These are phyloP conservation scores for Hura crepitans DNA, from an alignment of 441 rosid genomes.

Conservation along the genomic window DNA sequence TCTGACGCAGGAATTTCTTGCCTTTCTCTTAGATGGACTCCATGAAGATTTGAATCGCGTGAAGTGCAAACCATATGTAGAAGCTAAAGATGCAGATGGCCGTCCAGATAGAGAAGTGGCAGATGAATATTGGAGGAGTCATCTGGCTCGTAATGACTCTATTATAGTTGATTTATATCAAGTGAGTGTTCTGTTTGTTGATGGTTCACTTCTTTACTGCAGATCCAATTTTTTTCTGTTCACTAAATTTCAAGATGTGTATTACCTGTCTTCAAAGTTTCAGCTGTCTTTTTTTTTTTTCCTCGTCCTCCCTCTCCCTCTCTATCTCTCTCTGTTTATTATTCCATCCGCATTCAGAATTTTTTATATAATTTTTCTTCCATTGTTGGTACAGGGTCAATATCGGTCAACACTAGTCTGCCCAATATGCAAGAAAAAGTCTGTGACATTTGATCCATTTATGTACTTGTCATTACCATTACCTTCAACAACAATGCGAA, in stretches of 20 bases:
- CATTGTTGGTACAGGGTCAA: slow-evolving; percentile 51
- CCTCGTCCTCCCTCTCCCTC: no score
- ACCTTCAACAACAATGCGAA: slow-evolving; percentile 61
- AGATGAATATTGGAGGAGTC: slow-evolving; percentile 59
- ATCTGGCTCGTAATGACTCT: slow-evolving; percentile 57
- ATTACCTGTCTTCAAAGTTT: neutral
- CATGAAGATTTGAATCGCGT: slow-evolving; percentile 78
- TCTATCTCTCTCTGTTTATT: neutral
- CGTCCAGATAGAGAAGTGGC: slow-evolving; percentile 54
- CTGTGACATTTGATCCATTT: slow-evolving; percentile 71
- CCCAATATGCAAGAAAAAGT: slow-evolving; percentile 57
- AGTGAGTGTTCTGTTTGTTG: slow-evolving; percentile 34
- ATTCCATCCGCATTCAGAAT: neutral
- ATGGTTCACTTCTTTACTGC: neutral
- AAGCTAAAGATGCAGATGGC: slow-evolving; percentile 53
- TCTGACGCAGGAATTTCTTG: slow-evolving; percentile 52
- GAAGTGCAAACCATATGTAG: slow-evolving; percentile 58
- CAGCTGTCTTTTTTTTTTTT: neutral
- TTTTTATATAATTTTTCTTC: neutral
- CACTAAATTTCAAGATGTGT: neutral
- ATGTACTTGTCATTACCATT: slow-evolving; percentile 63
- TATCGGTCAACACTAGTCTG: slow-evolving; percentile 59
- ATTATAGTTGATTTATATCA: slow-evolving; percentile 56
- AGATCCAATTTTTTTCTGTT: neutral
- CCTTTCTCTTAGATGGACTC: slow-evolving; percentile 72